Conservation (phyloP, 2,329 filamentous ascomycete species). For the Fusarium sp. region DNA sequence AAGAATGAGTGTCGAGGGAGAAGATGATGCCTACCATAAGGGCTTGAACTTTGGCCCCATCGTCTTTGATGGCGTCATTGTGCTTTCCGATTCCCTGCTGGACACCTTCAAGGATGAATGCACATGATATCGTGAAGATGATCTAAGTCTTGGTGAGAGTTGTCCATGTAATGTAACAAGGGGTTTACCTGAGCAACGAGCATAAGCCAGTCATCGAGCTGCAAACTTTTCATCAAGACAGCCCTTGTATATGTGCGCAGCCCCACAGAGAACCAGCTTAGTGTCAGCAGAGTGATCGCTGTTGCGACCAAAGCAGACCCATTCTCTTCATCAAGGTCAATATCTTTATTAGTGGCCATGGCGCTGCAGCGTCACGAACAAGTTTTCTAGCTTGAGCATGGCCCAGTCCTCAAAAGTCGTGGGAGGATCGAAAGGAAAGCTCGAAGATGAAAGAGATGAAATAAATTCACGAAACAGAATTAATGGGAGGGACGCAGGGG, state of each 20-base stretch:
- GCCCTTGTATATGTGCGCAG: slow-evolving; percentile 56
- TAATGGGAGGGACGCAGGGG: not conserved
- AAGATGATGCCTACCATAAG: slow-evolving; percentile 52
- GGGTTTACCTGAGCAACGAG: slow-evolving; percentile 55
- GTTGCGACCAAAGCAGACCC: slow-evolving; percentile 49
- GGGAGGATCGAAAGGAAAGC: not conserved
- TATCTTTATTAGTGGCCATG: slow-evolving; percentile 45
- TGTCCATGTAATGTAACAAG: not conserved
- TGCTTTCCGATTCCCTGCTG: slow-evolving; percentile 56
- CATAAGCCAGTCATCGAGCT: slow-evolving; percentile 65
- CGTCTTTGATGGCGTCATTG: slow-evolving; percentile 54
- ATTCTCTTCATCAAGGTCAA: slow-evolving; percentile 52
- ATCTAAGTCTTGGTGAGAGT: slow-evolving; percentile 41
- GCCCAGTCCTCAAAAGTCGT: slow-evolving; percentile 11
- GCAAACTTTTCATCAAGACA: slow-evolving; percentile 55
- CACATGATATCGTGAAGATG: slow-evolving; percentile 58
- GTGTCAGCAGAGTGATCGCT: slow-evolving; percentile 48
- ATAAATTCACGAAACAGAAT: not conserved
- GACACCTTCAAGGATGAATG: slow-evolving; percentile 56
- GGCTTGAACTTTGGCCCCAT: slow-evolving; percentile 53
- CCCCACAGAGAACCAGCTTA: slow-evolving; percentile 55
- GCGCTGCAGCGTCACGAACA: slow-evolving; percentile 35
- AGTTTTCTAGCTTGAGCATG: slow-evolving; percentile 32
- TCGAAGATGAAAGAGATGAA: not conserved
- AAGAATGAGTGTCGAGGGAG: not conserved